Percentiles rank a stretch among this genome's conserved stretches.
phyloP scores from a whole-genome alignment of 805 yeast species.

The Candida ulmi region DNA sequence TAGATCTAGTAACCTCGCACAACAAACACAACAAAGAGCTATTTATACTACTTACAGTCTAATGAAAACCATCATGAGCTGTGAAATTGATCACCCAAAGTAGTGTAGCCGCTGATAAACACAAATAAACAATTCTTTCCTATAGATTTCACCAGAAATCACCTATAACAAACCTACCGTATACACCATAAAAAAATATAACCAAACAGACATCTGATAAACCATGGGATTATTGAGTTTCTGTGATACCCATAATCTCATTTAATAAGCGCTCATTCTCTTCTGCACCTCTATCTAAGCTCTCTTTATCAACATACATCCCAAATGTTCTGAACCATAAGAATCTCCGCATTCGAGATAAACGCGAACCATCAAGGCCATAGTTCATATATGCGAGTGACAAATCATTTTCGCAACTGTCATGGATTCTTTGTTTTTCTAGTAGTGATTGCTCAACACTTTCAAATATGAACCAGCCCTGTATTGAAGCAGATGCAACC shows the following conservation, averaged over 20 bases:
- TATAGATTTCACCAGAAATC: too few relatives aligned
- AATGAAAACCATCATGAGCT: too few relatives aligned
- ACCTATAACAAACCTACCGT: too few relatives aligned
- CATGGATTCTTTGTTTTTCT: slow-evolving; percentile 30
- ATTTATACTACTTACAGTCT: too few relatives aligned
- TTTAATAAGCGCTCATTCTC: slow-evolving; percentile 82
- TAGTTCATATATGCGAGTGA: slow-evolving; percentile 41
- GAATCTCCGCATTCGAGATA: slow-evolving; percentile 50
- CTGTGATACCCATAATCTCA: slow-evolving; percentile 64
- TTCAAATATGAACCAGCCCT: slow-evolving; percentile 34
- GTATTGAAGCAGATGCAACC: slow-evolving; percentile 32
- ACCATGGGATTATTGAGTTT: too few relatives aligned
- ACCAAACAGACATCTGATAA: too few relatives aligned
- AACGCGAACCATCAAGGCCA: slow-evolving; percentile 44
- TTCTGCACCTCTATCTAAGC: slow-evolving; percentile 29
- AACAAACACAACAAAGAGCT: too few relatives aligned
- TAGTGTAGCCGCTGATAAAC: too few relatives aligned
- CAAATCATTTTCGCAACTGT: slow-evolving; percentile 35
- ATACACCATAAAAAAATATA: too few relatives aligned
- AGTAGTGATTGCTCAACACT: slow-evolving; percentile 30
- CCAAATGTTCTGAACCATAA: slow-evolving; percentile 46
- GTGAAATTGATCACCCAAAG: too few relatives aligned
- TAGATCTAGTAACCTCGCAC: too few relatives aligned
- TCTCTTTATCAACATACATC: slow-evolving; percentile 24
- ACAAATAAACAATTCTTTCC: too few relatives aligned